phyloP scores from a whole-genome alignment of 257 asterid species.

The Fraxinus quadrangulata region DNA sequence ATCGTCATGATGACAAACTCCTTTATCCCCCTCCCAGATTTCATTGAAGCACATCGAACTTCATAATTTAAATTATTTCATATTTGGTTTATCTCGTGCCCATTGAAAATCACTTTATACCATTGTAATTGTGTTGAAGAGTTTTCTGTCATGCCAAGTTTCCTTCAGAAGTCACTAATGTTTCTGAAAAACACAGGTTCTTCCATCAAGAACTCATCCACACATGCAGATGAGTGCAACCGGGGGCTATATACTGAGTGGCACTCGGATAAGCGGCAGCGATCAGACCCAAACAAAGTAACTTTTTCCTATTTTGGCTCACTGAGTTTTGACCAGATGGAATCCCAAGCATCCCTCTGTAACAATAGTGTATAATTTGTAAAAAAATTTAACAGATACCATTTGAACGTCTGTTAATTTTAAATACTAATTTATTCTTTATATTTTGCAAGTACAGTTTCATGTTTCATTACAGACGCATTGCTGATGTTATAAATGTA shows the following conservation, averaged over 20 bases:
- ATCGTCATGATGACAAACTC: too few relatives aligned
- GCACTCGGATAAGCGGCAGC: slow-evolving; percentile 54
- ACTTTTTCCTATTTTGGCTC: not conserved
- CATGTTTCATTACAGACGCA: too few relatives aligned
- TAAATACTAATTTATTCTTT: not conserved
- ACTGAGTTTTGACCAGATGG: not conserved
- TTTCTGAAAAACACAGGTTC: slow-evolving; percentile 52
- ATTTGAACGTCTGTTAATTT: not conserved
- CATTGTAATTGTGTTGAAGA: not conserved
- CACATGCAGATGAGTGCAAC: slow-evolving; percentile 94
- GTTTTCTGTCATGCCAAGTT: not conserved
- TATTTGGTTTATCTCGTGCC: not conserved
- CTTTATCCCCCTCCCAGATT: not conserved
- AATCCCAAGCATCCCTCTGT: not conserved
- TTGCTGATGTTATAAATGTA: too few relatives aligned
- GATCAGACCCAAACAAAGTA: slow-evolving; percentile 26
- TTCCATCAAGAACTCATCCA: slow-evolving; percentile 92
- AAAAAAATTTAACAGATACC: not conserved
- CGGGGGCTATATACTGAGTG: slow-evolving; percentile 83
- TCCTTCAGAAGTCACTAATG: not conserved
- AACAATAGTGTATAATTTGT: slow-evolving; percentile 6
- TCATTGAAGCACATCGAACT: not conserved
- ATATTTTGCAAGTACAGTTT: too few relatives aligned
- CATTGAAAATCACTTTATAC: not conserved
- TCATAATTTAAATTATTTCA: not conserved